A percentile compares a stretch with the other conserved stretches of the same genome.
Conservation (phyloP, 2,329 filamentous ascomycete species). For the Ophidiomyces ophidiicola region DNA sequence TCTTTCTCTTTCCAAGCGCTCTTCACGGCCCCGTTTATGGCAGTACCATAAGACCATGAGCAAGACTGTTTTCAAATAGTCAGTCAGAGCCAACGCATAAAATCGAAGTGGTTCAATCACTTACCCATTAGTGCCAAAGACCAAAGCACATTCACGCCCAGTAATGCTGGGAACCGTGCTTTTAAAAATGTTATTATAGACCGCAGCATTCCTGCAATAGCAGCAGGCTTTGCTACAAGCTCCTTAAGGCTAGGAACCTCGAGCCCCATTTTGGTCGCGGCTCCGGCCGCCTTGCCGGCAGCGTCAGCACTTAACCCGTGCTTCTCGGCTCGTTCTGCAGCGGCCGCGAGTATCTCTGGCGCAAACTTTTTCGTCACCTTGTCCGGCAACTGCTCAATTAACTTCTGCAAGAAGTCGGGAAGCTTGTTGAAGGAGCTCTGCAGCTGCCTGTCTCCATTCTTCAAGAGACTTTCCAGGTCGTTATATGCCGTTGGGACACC, state of each 20-base stretch:
- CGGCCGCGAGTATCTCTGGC: constrained; percentile 70
- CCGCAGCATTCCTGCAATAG: constrained; percentile 68
- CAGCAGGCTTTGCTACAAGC: constrained; percentile 74
- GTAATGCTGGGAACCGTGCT: constrained; percentile 74
- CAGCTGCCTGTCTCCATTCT: constrained; percentile 50
- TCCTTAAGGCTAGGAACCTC: constrained; percentile 63
- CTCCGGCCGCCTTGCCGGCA: constrained; percentile 40
- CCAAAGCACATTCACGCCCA: constrained; percentile 85
- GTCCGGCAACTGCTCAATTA: constrained; percentile 71
- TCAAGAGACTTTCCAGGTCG: constrained; percentile 63
- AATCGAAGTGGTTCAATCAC: constrained; percentile 27
- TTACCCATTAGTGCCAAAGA: constrained; percentile 76
- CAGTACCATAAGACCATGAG: constrained; percentile 97
- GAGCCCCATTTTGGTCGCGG: constrained; percentile 54
- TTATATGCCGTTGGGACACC: constrained; percentile 87
- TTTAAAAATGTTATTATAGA: constrained; percentile 86
- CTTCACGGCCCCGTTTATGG: constrained; percentile 84
- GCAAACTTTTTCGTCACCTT: constrained; percentile 66
- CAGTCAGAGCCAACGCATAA: constrained; percentile 1
- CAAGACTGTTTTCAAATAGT: constrained; percentile 50
- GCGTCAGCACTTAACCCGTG: constrained; percentile 50
- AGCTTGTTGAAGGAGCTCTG: constrained; percentile 55
- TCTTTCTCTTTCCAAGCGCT: constrained; percentile 54
- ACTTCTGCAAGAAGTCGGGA: constrained; percentile 67
- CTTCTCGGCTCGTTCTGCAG: constrained; percentile 51